Percentiles rank a stretch among this genome's conserved stretches.
phyloP scores from a whole-genome alignment of 2,329 filamentous ascomycete genomes.

The Calycina marina region DNA sequence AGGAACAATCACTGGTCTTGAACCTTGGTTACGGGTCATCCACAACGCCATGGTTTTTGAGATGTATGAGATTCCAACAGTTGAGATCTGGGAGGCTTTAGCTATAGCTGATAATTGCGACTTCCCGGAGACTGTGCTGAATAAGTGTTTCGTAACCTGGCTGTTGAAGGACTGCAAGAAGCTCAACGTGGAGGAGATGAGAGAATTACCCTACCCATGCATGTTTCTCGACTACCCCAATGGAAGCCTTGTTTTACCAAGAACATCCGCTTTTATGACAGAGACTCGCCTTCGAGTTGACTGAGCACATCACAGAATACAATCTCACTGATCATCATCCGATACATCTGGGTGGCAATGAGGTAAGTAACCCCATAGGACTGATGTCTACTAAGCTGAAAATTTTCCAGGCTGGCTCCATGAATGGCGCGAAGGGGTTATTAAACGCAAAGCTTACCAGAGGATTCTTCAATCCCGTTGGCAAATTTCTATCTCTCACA shows the following conservation, averaged over 20 bases:
- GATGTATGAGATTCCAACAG: constrained; percentile 2
- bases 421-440: constrained; percentile 7
- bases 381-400: neutral
- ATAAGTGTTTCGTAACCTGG: constrained; percentile 6
- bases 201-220: constrained; percentile 4
- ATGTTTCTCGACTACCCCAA: constrained; percentile 5
- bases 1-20: constrained; percentile 4
- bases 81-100: constrained; percentile 7
- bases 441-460: constrained; percentile 4
- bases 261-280: constrained; percentile 5
- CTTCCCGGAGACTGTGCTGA: constrained; percentile 3
- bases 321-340: constrained; percentile 3
- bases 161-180: neutral
- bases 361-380: constrained; percentile 2
- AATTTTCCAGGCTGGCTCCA: constrained; percentile 1
- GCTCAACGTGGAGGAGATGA: constrained; percentile 1
- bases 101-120: constrained; percentile 2
- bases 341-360: constrained; percentile 12
- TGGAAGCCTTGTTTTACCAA: neutral
- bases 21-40: constrained; percentile 9
- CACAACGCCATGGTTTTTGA: constrained; percentile 5
- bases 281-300: constrained; percentile 4
- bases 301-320: constrained; percentile 2
- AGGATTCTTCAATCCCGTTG: constrained; percentile 2
- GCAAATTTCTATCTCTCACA: neutral